Evolutionary conservation across 2,329 filamentous ascomycete genomes (phyloP), one percentile per base, ranked within the genome.

Genomic region (Fusarium euwallaceae): DNA sequence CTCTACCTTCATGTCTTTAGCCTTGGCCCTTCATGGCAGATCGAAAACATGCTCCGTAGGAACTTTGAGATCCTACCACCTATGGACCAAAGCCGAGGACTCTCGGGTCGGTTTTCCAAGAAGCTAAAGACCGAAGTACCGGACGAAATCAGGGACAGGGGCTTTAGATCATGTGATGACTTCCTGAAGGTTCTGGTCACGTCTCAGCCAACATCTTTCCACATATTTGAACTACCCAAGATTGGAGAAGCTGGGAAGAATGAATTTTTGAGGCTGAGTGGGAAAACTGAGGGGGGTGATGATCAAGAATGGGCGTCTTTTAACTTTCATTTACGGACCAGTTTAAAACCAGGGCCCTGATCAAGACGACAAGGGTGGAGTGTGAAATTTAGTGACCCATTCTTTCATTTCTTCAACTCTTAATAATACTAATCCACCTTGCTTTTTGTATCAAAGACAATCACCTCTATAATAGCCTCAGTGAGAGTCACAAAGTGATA

Each of bases 161-260:
- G 71, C 0, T 4, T 39, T 0, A 4, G n/a, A 2, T 12, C 63
- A 5, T 75, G 70, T 2, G 16, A 61, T 2, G 72, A 75, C 22
- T 48, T 63, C 2, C 24, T 75, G 9, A 75, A 75, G 17, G 48
- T 75, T 0, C 12, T 75, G 11, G 43, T 75, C 1, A 75, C 73
- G 0, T 66, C 72, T 6, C 70, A 69, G 2, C 72, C 72, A 3
- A 75, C 70, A 2, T 73, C 66, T 9, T 75, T 75, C 45, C 41
- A 61, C 6, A 7, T 64, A 2, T 27, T 75, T 9, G 70, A 65
- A 10, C 45, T 75, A 4, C 64, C 70, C 2, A 65, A 69, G 7
- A 20, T 75, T 9, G 59, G 66, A 1, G 6, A 58, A 2, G 22
- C 12, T 16, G 34, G 53, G 0, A 39, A 37, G 39, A 71, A 62